Evolutionary conservation across 2,329 filamentous ascomycete species (phyloP).

Genomic region (Neopestalotiopsis clavispora): DNA sequence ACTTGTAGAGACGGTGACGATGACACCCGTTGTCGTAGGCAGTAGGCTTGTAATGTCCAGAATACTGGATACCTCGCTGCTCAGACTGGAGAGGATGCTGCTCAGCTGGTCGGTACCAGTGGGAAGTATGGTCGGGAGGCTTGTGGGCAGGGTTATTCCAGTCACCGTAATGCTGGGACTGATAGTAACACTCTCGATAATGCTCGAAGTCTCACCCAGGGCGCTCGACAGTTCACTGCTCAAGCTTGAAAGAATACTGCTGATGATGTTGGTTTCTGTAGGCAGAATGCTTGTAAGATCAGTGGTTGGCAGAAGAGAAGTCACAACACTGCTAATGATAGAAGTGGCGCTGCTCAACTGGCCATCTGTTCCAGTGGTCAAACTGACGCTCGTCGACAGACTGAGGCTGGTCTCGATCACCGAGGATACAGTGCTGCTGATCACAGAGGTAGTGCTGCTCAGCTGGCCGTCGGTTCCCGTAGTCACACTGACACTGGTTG

Average conservation of each 20-base stretch:
- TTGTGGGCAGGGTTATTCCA: not conserved
- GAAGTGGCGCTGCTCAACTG: not conserved
- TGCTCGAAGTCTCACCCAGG: not conserved
- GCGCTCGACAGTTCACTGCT: not conserved
- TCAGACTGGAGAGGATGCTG: not conserved
- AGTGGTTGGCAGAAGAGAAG: not conserved
- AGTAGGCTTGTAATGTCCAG: not conserved
- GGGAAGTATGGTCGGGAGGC: not conserved
- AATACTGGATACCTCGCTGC: not conserved
- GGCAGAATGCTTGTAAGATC: not conserved
- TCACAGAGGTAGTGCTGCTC: not conserved
- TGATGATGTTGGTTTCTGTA: too few species aligned
- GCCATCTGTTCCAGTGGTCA: not conserved
- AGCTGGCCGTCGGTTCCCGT: not conserved
- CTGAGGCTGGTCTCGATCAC: not conserved
- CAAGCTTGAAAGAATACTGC: not conserved
- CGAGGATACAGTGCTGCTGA: not conserved
- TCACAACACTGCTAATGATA: not conserved
- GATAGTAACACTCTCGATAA: not conserved
- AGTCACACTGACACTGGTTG: not conserved
- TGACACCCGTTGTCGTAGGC: not conserved
- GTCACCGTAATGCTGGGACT: not conserved
- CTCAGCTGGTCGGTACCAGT: not conserved
- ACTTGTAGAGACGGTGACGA: not conserved
- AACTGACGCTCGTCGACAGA: not conserved